Base-by-base conservation (phyloP, 2,329 filamentous ascomycete species). In the Malbranchea zuffiana region DNA sequence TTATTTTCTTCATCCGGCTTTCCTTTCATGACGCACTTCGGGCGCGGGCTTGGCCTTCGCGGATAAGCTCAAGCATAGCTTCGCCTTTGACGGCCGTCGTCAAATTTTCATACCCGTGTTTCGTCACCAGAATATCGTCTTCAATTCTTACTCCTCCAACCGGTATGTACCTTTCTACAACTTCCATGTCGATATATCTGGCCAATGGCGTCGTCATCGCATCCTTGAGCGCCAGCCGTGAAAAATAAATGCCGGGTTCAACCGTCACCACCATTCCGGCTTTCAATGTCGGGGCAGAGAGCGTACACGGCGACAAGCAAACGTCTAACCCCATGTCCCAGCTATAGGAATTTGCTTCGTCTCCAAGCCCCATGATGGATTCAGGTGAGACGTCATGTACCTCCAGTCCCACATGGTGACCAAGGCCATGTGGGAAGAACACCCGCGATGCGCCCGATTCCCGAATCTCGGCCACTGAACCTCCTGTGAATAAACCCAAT, bases 321-420 rank as follows among this genome's bases (percentile, higher is more conserved):
- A 44, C 10, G 41, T 36, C 7, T 44, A 28, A 8, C 11, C 16
- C 33, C 15, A 74, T 66, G 56, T 96, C 87, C 42, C 72, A 66
- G 54, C 96, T 88, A 6, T 68, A 67, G 50, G 83, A 84, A 59
- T 87, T 79, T 23, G 82, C 19, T n/a, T 32, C 69, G 55, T 85
- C 13, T 2, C 31, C 20, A 12, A 32, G 16, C 7, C 56, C 55
- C 44, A 56, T 61, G 35, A 63, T 55, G 3, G 51, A 50, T 11
- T 50, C 31, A 11, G 31, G 35, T 15, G 60, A 61, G 3, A 64
- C 61, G 46, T 64, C 61, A 35, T 64, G 61, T n/a, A 63, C 60
- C 41, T 64, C 61, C 7, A 64, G 49, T 21, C 61, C 61, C 24
- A 63, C 58, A 72, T 86, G 52, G 53, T 76, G 53, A 58, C 85